phyloP scores from a whole-genome alignment of 768 basidiomycete species.

The Suillus paluster region DNA sequence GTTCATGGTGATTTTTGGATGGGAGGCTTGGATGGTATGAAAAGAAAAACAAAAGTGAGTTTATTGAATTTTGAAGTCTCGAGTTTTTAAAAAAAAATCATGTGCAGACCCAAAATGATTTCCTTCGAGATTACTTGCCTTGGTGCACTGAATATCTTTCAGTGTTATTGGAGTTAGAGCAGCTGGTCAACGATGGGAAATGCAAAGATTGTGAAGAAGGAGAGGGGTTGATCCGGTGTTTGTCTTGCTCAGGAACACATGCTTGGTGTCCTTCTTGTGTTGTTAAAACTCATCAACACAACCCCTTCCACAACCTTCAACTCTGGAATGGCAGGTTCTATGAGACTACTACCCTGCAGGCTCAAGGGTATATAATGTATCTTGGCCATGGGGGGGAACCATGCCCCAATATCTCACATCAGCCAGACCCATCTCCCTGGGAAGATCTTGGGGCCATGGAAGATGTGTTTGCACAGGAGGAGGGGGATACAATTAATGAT shows the following conservation, averaged over 20 bases:
- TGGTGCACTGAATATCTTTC: not conserved
- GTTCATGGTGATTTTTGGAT: too few species aligned
- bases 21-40: too few species aligned
- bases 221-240: constrained; percentile 4
- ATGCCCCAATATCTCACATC: constrained; percentile 15
- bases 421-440: too few species aligned
- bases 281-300: not conserved
- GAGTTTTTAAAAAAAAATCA: not conserved
- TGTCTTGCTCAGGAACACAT: constrained; percentile 5
- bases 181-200: not conserved
- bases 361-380: constrained; percentile 8
- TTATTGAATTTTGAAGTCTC: not conserved
- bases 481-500: too few species aligned
- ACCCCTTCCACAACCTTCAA: constrained; percentile 22
- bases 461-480: not conserved
- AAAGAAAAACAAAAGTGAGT: not conserved
- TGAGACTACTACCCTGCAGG: not conserved
- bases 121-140: constrained; percentile 7
- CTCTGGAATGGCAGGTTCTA: constrained; percentile 25
- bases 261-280: constrained; percentile 6
- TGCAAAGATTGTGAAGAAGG: not conserved
- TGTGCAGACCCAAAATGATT: constrained; percentile 10
- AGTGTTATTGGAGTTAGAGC: not conserved
- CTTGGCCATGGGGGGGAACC: constrained; percentile 25
- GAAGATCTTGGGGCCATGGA: not conserved